These are phyloP conservation scores for Neobulgaria alba DNA, from an alignment of 2,329 filamentous ascomycete species.

Conservation along the genomic window DNA sequence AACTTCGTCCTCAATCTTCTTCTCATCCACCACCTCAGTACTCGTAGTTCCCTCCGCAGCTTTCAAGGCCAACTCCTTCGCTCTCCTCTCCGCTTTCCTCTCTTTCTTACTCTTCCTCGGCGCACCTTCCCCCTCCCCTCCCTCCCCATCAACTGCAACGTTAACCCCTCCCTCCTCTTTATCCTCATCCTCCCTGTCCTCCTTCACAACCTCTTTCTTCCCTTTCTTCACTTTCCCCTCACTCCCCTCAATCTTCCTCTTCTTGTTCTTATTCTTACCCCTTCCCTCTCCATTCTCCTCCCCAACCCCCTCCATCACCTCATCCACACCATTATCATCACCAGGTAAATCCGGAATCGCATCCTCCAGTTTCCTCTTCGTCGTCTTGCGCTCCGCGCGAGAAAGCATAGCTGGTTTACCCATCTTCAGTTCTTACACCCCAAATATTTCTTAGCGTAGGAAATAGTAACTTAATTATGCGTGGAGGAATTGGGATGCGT, in stretches of 20 bases:
- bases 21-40: not conserved
- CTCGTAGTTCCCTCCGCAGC: conserved; percentile 5
- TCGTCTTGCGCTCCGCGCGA: conserved; percentile 28
- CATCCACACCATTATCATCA: conserved; percentile 18
- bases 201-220: conserved; percentile 8
- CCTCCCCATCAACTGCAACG: conserved; percentile 10
- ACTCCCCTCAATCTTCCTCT: conserved; percentile 16
- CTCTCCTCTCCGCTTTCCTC: conserved; percentile 28
- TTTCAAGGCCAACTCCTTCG: conserved; percentile 24
- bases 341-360: conserved; percentile 28
- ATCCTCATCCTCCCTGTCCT: conserved; percentile 6
- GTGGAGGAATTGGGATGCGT: too few relatives aligned
- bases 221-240: conserved; percentile 7
- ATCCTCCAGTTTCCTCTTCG: conserved; percentile 28
- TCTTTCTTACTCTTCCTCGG: conserved; percentile 31
- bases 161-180: conserved; percentile 6
- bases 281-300: conserved; percentile 2
- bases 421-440: too few relatives aligned
- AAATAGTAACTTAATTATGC: too few relatives aligned
- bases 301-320: conserved; percentile 19
- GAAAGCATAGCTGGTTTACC: too few relatives aligned
- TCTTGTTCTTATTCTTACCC: conserved; percentile 11
- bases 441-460: too few relatives aligned
- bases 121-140: conserved; percentile 9
- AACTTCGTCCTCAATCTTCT: not conserved